Evolutionary conservation across 2,329 filamentous ascomycete genomes (phyloP), one percentile per base, ranked within the genome.

Genomic region (Talaromyces albobiverticillius): DNA sequence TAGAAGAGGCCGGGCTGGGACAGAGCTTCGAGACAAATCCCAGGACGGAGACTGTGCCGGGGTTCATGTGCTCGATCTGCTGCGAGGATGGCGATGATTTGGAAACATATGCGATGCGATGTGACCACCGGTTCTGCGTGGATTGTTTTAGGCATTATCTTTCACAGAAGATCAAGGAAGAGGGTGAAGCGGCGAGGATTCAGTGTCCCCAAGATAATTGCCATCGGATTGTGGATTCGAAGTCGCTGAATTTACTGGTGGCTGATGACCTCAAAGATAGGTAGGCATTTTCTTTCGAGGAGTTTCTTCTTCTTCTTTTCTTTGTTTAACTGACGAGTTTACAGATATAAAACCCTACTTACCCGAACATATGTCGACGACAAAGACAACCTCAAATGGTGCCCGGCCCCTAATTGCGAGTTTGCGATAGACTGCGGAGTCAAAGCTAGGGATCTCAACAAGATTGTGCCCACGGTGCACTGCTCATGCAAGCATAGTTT

Each of bases 291-390:
- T 20, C 9, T 4, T 36, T 16, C 14, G n/a, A 50, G 20, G n/a
- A n/a, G 26, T 29, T 29, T 29, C 10, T 29, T 10, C 26, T 10
- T 16, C 61, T 53, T 11, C 18, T 36, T 41, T 38, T 42, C 23
- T 49, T 47, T 51, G 47, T 32, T n/a, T 40, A 7, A 34, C 20
- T 3, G 3, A n/a, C n/a, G n/a, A n/a, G n/a, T n/a, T 16, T 56
- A 32, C 60, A 84, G 91, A 61, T 99, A 99, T 67, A 84, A 89
- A 60, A 85, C 89, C 62, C 81, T 99, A 14, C 84, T 99, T 31
- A 96, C 89, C 66, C 82, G 94, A 62, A 96, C 92, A 6, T 99
- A 96, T 66, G 94, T 99, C 57, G 94, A 99, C 71, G 93, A 99
- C 72, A 96, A 91, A 73, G 92, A 96, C 54, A 88, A 87, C 53